Base-by-base conservation (phyloP, 805 yeast species). In the Spathaspora sp. region DNA sequence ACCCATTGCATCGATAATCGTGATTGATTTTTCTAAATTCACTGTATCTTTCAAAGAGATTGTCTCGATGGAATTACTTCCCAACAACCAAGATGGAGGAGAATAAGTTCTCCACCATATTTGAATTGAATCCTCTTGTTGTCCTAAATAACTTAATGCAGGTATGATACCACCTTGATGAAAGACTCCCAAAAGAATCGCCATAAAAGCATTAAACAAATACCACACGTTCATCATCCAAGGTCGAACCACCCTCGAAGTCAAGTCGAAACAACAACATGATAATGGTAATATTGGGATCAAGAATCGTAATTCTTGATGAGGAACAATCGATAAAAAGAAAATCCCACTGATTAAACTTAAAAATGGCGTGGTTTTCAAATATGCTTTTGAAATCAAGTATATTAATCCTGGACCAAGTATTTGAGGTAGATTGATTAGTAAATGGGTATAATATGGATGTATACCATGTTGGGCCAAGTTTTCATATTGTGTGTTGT, bases 31-130 rank as follows among this genome's bases (percentile, higher is more conserved):
- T 0, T 46, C 19, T 1, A 42, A 18, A 11, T 56, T 56, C 5
- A 40, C 45, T 4, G 57, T 59, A 35, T 58, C 58, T 16, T 52
- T 54, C 20, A 57, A 39, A 2, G 60, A 40, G 5, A 61, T 23
- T 16, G 57, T 52, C 47, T 58, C 38, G 19, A 52, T 47, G 2
- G 51, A 38, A 0, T 49, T 47, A 49, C 78, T 59, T 1, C 75
- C 76, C 29, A 86, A 69, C 51, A 93, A 65, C 96, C 97, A 94
- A 4, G 89, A 79, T 2, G 99, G 98, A 0, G 98, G 97, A 3
- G 89, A 80, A 60, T 93, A 94, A 0, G 97, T 90, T 65, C 90
- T 83, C 98, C 98, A 93, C 90, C 96, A 93, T 5, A 93, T 61
- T 35, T 81, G 78, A 0, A 81, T 70, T 0, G 76, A 67, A 20